Evolutionary conservation across 2,329 filamentous ascomycete genomes (phyloP), one percentile per base, ranked within the genome.

Genomic region (Stylonectria norvegica): DNA sequence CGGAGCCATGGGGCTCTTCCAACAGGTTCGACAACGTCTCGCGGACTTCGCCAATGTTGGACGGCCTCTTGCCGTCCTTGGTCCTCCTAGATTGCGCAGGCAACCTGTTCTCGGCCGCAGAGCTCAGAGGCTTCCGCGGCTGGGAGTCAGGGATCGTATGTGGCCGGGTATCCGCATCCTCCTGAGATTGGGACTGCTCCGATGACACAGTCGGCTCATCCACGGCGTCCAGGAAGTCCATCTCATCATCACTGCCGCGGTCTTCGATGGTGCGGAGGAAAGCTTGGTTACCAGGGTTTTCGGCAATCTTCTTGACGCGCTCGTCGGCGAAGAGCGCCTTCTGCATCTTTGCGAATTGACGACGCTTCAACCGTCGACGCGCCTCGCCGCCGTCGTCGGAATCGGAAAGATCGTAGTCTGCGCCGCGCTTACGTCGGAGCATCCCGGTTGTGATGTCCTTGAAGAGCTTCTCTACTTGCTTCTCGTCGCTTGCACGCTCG

Each of bases 261-360:
- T 96, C 90, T 56, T 95, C 89, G 37, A 98, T 86, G 5, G 89
- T 89, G 49, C 82, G 83, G 53, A 98, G 75, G 69, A 98, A 98
- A 1, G 93, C 93, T 46, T 85, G 78, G 60, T 89, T 91, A 60
- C 91, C 90, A 2, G 87, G 87, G 55, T 94, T 89, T 60, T 89
- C 82, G 22, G 88, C 89, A 48, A 97, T 88, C 64, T 91, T 90
- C 59, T 86, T 88, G 53, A 98, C 81, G 25, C 89, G 88, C 63
- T 95, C 90, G 57, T 97, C 90, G 17, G 86, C 76, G 33, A 95
- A 78, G 7, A 98, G 75, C 5, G 90, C 86, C 62, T 89, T 89
- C 41, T 89, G 85, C 85, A 95, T 94, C 67, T 88, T 87, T 23
- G 86, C 86, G 64, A 95, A 95, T 58, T 96, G 88, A 27, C 83